Conservation (phyloP, 2,329 filamentous ascomycete genomes). For the Pyrenophora graminea region DNA sequence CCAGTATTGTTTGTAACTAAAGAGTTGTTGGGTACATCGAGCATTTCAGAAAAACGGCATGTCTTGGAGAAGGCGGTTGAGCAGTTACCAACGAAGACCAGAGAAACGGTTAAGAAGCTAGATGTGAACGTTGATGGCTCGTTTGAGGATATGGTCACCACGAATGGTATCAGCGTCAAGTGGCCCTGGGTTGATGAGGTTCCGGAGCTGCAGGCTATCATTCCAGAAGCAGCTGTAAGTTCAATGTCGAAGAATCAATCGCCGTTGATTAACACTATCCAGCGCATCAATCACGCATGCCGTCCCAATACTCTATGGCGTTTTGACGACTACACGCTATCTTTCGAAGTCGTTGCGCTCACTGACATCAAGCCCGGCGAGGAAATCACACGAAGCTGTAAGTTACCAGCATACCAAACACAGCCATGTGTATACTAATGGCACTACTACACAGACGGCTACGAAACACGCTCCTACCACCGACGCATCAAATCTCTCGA, state of each 20-base stretch:
- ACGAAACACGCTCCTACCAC: constrained; percentile 19
- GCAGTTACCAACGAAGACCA: constrained; percentile 30
- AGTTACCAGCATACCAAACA: not conserved
- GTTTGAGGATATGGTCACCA: constrained; percentile 27
- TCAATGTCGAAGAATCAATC: not conserved
- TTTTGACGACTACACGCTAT: constrained; percentile 36
- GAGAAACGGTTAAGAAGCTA: constrained; percentile 17
- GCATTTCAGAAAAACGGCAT: constrained; percentile 9
- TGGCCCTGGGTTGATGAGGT: constrained; percentile 29
- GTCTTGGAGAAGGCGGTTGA: constrained; percentile 27
- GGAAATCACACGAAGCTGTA: constrained; percentile 40
- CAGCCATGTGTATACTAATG: not conserved
- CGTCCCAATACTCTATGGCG: constrained; percentile 41
- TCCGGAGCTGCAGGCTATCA: constrained; percentile 26
- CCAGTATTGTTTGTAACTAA: constrained; percentile 31
- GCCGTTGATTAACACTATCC: constrained; percentile 1
- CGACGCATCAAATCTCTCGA: constrained; percentile 26
- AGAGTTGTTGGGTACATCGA: constrained; percentile 15
- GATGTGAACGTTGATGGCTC: constrained; percentile 21
- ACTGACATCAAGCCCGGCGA: constrained; percentile 33
- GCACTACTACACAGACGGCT: constrained; percentile 29
- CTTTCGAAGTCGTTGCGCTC: constrained; percentile 35
- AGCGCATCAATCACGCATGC: constrained; percentile 45
- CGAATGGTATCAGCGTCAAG: constrained; percentile 30
- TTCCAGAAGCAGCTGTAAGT: constrained; percentile 39